Evolutionary conservation across 2,329 filamentous ascomycete genomes (phyloP).

Genomic region (Alternaria triticimaculans): DNA sequence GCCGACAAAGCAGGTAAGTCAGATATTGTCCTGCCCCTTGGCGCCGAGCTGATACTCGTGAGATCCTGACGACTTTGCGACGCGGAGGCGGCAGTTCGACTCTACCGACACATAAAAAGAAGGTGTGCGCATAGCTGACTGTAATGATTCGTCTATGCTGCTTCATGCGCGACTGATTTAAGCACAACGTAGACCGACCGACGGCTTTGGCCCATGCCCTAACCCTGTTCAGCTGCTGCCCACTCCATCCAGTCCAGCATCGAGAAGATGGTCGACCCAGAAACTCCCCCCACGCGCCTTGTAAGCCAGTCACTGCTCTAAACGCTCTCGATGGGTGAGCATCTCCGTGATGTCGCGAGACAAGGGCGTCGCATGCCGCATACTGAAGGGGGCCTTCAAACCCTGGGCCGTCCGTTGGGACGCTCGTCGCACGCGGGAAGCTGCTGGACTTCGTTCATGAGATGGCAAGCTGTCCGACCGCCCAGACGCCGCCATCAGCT

Average conservation of each 20-base stretch:
- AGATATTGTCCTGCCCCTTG: not conserved
- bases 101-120: not conserved
- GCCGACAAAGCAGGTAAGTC: not conserved
- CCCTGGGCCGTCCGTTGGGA: too few relatives aligned
- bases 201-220: not conserved
- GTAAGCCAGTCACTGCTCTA: not conserved
- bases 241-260: not conserved
- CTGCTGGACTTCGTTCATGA: not conserved
- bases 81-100: not conserved
- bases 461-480: not conserved
- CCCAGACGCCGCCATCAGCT: not conserved
- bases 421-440: too few relatives aligned
- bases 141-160: not conserved
- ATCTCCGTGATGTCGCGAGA: not conserved
- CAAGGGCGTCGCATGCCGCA: not conserved
- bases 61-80: not conserved
- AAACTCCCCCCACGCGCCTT: not conserved
- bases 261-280: not conserved
- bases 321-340: not conserved
- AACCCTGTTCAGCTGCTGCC: too few relatives aligned
- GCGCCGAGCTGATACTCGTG: not conserved
- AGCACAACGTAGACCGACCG: not conserved
- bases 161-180: not conserved
- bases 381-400: not conserved
- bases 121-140: not conserved